Evolutionary conservation across 306 rosid species (phyloP).

Genomic region (Begonia loranthoides): DNA sequence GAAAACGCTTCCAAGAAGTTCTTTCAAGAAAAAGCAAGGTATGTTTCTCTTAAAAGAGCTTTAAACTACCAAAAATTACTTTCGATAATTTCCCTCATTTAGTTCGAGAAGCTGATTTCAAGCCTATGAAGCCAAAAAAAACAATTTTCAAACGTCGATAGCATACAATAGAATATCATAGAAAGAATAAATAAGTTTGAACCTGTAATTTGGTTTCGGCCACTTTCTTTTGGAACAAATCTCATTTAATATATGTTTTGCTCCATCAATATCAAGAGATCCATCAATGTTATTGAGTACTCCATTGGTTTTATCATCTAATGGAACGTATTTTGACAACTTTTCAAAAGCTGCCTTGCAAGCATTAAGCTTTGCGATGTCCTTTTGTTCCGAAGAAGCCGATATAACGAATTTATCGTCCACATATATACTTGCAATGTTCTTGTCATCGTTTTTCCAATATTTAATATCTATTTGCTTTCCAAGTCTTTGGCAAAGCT

Average conservation of each 20-base stretch:
- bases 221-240: slow-evolving; percentile 44
- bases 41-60: no score
- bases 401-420: slow-evolving; percentile 41
- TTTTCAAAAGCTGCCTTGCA: slow-evolving; percentile 44
- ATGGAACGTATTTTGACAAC: slow-evolving; percentile 13
- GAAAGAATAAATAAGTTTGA: slow-evolving; percentile 6
- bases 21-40: no score
- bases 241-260: slow-evolving; percentile 43
- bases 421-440: slow-evolving; percentile 31
- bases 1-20: no score
- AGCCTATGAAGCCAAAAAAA: no score
- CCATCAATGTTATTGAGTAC: slow-evolving; percentile 13
- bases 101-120: no score
- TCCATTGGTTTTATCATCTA: background rate
- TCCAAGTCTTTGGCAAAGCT: slow-evolving; percentile 57
- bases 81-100: no score
- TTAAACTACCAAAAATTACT: no score
- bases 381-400: slow-evolving; percentile 44
- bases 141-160: no score
- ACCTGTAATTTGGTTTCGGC: slow-evolving; percentile 44
- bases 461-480: slow-evolving; percentile 32
- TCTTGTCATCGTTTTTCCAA: slow-evolving; percentile 22
- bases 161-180: background rate
- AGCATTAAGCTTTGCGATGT: slow-evolving; percentile 55
- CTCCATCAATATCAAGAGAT: slow-evolving; percentile 31